Base-by-base conservation (phyloP, 768 basidiomycete species). In the Phanerochaete carnosa region DNA sequence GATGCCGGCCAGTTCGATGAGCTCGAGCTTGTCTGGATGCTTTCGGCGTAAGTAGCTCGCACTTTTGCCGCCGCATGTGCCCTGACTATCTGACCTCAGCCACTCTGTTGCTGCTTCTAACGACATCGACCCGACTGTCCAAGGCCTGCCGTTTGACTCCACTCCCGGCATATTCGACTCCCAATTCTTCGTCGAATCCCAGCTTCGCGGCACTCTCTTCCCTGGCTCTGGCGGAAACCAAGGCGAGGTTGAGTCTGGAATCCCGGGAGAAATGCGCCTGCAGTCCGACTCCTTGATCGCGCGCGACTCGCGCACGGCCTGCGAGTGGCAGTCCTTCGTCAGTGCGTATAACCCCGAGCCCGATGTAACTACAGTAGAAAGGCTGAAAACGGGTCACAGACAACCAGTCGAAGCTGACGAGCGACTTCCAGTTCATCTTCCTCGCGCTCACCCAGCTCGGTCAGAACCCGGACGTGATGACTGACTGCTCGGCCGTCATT, bases 401-500 rank as follows among this genome's bases (percentile, higher is more conserved):
- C 62, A 62, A 72, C 59, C 69, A 66, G 47, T 19, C 57, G 12
- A 63, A 59, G 59, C 62, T 68, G 62, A 43, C 59, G 3, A 30
- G 46, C 45, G 57, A 45, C 11, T 70, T 72, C 60, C 33, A 59
- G 45, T 39, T 28, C 22, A 65, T 64, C 22, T 66, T 62, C 37
- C 68, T 64, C 65, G 55, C 54, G 12, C 59, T 72, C 50, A 30
- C 64, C 26, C 52, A 63, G 5, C 59, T 70, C 51, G 70, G 69
- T 2, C 64, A 68, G 33, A 56, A 67, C 60, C 45, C 56, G 19
- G 49, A 58, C 28, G 49, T 49, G 43, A 54, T 70, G 26, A 58
- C 66, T 9, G 66, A 70, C 66, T 70, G 69, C 64, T 65, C 67
- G 22, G 70, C 70, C 33, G 63, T 70, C 51, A 66, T 72, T 54